Evolutionary conservation across 805 yeast genomes (phyloP), one percentile per base, ranked within the genome.

Genomic region (Lipomyces yamadae): DNA sequence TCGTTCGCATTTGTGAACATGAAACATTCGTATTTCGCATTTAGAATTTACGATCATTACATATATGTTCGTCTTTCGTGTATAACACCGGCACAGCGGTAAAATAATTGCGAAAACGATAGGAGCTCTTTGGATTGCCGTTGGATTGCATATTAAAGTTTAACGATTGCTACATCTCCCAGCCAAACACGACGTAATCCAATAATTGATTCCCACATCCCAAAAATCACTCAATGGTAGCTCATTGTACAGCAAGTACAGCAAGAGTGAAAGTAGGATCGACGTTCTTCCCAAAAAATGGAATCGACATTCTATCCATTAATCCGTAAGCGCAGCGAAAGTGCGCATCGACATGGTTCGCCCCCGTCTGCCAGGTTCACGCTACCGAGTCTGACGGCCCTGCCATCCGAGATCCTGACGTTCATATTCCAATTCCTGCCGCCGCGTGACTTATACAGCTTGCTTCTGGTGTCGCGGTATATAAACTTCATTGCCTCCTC

Each of bases 381-480:
- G 33, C 64, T 48, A 37, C 34, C 32, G 50, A 35, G 30, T 33
- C 61, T 24, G 24, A 10, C 60, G 15, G 18, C 57, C 8, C 66
- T 69, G 10, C 72, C 72, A 8, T 52, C 64, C 34, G 72, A 69
- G 58, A 33, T 69, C 8, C 18, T 69, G 32, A 35, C 61, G 8
- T 50, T 45, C n/a, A 59, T 67, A 32, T 60, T 67, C 52, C 30
- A 45, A 1, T 64, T 55, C 33, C 68, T 69, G 15, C 32, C 48
- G 4, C 60, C 67, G 24, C 55, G 52, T 6, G 71, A 69, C 30
- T 56, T 69, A 4, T 13, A 39, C n/a, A 10, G 24, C 3, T 55
- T 69, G 18, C 37, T 60, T n/a, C 58, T 55, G 15, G 71, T 68
- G 5, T 66, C 67, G 7, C 54, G 55, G 10, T 29, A 34, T 45